A percentile compares a stretch with the other conserved stretches of the same genome.
Evolutionary conservation across 2,329 filamentous ascomycete genomes (phyloP).

Genomic region (Colletotrichum camelliae): DNA sequence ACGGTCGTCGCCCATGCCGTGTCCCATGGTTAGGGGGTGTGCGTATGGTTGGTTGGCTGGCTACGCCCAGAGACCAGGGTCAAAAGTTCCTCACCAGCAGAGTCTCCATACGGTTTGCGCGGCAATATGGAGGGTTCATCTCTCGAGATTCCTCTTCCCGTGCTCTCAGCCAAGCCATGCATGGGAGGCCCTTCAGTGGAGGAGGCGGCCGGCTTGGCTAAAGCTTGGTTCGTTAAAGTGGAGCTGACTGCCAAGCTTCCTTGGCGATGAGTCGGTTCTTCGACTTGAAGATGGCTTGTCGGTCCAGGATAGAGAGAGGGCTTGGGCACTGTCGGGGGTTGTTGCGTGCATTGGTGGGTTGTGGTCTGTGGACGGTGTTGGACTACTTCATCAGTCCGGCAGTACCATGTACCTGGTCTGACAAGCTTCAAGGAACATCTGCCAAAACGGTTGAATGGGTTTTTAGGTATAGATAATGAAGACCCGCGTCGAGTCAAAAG

Average conservation of each 20-base stretch:
- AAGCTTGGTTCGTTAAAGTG: constrained; percentile 6
- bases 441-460: not conserved
- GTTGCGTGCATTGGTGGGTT: not conserved
- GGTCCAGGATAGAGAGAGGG: not conserved
- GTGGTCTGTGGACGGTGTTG: not conserved
- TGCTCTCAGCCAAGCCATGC: not conserved
- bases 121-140: not conserved
- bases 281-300: not conserved
- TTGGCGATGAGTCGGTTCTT: not conserved
- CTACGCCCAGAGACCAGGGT: not conserved
- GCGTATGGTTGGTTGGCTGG: not conserved
- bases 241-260: not conserved
- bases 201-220: constrained; percentile 7
- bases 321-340: not conserved
- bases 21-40: not conserved
- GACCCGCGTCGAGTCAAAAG: not conserved
- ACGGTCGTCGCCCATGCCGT: not conserved
- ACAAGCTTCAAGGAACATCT: not conserved
- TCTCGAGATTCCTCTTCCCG: not conserved
- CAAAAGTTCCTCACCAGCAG: not conserved
- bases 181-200: not conserved
- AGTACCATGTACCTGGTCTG: not conserved
- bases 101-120: not conserved
- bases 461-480: not conserved
- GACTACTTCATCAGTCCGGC: not conserved